Conservation (phyloP, 2,329 filamentous ascomycete genomes). For the Curvularia sp. region DNA sequence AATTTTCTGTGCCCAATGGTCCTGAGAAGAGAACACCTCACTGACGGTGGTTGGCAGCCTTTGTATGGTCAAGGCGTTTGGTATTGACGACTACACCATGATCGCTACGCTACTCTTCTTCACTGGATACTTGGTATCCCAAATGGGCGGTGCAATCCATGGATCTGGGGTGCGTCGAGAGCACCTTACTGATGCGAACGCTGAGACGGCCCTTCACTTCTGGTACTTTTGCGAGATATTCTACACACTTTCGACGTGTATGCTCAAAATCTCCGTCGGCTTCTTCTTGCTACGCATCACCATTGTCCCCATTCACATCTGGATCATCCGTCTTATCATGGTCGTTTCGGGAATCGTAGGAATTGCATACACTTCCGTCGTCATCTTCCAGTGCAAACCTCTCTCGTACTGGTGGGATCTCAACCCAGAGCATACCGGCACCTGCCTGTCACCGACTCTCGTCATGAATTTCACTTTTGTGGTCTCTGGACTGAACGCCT, state of each 20-base stretch:
- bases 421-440: conserved; percentile 46
- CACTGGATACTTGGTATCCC: conserved; percentile 42
- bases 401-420: conserved; percentile 59
- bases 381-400: conserved; percentile 61
- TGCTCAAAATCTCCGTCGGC: conserved; percentile 60
- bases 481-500: conserved; percentile 37
- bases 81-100: conserved; percentile 53
- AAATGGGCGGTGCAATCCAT: conserved; percentile 48
- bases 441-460: conserved; percentile 53
- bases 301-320: conserved; percentile 52
- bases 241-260: conserved; percentile 58
- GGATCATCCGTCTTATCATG: conserved; percentile 58
- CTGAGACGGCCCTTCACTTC: conserved; percentile 41
- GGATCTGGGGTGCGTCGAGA: conserved; percentile 48
- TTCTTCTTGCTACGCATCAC: conserved; percentile 62
- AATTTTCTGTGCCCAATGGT: background rate
- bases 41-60: conserved; percentile 25
- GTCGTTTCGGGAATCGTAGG: conserved; percentile 54
- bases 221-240: conserved; percentile 64
- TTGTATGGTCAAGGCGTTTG: conserved; percentile 49
- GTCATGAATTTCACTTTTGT: conserved; percentile 61
- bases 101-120: conserved; percentile 48
- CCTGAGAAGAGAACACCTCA: background rate
- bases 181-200: conserved; percentile 39
- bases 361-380: conserved; percentile 58